Conservation (phyloP, 306 rosid genomes). For the Glycine latifolia region DNA sequence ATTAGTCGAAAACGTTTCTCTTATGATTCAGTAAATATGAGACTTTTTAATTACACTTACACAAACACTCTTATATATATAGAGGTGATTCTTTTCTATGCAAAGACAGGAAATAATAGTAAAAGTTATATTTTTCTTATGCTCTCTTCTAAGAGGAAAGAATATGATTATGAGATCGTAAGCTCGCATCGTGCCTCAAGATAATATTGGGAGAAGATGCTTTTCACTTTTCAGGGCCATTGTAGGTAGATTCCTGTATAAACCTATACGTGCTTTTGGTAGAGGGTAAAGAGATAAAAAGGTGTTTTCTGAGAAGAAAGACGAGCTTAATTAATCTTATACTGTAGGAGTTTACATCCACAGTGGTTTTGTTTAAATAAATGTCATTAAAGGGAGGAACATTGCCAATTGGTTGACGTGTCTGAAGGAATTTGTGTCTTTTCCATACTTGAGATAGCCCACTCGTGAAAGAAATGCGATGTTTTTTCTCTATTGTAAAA, state of each 20-base stretch:
- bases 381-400: slow-evolving; percentile 45
- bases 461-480: slow-evolving; percentile 54
- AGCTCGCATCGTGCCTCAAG: slow-evolving; percentile 27
- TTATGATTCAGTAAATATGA: neutral
- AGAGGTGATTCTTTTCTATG: slow-evolving; percentile 33
- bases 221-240: slow-evolving; percentile 58
- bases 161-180: slow-evolving; percentile 30
- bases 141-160: slow-evolving; percentile 39
- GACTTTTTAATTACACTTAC: neutral
- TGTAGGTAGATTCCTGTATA: slow-evolving; percentile 50
- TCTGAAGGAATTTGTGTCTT: slow-evolving; percentile 52
- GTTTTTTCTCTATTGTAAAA: slow-evolving; percentile 30
- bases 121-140: slow-evolving; percentile 39
- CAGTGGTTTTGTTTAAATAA: neutral
- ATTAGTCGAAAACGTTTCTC: no score
- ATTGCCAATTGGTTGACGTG: slow-evolving; percentile 34
- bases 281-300: neutral
- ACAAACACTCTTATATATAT: neutral
- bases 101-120: slow-evolving; percentile 40
- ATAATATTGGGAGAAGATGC: slow-evolving; percentile 49
- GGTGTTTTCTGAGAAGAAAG: slow-evolving; percentile 29
- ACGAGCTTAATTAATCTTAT: slow-evolving; percentile 18
- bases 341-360: slow-evolving; percentile 12
- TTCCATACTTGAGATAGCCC: slow-evolving; percentile 50
- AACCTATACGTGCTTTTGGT: slow-evolving; percentile 33